Conservation (phyloP, 1,284 basidiomycete genomes). For the Boletus mariae region DNA sequence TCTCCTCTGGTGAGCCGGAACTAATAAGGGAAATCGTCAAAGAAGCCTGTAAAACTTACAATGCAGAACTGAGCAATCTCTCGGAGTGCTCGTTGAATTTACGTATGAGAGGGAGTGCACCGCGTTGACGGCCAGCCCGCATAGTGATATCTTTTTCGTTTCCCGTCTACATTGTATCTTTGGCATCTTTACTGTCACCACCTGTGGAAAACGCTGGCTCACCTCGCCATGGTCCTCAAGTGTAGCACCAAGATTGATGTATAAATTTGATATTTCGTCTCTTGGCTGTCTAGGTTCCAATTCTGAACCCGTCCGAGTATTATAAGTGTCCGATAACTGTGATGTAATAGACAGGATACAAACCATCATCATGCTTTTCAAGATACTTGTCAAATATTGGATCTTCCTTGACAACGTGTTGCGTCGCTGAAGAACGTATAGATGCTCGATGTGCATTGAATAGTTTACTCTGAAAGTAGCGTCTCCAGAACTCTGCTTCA, state of each 20-base stretch:
- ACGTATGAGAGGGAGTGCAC: constrained; percentile 87
- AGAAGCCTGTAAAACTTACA: constrained; percentile 43
- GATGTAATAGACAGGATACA: constrained; percentile 17
- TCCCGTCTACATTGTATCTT: constrained; percentile 56
- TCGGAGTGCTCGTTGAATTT: constrained; percentile 98
- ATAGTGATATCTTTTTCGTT: constrained; percentile 91
- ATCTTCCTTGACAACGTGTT: constrained; percentile 87
- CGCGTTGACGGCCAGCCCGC: constrained; percentile 88
- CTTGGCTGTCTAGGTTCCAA: constrained; percentile 74
- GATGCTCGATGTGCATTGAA: constrained; percentile 94
- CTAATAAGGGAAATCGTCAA: background rate
- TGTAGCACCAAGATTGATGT: constrained; percentile 86
- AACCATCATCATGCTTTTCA: constrained; percentile 91
- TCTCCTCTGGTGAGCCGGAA: constrained; percentile 46
- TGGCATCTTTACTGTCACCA: background rate
- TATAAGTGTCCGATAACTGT: background rate
- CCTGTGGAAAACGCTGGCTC: constrained; percentile 1
- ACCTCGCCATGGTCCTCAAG: constrained; percentile 91
- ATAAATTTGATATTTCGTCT: constrained; percentile 68
- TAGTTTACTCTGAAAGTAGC: constrained; percentile 93
- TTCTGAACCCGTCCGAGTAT: constrained; percentile 43
- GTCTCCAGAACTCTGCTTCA: constrained; percentile 92
- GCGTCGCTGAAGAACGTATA: constrained; percentile 79
- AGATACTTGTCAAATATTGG: constrained; percentile 95
- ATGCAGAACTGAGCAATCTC: constrained; percentile 72